A percentile compares a stretch with the other conserved stretches of the same genome.
phyloP scores from a whole-genome alignment of 2,329 filamentous ascomycete species.

The Bipolaris gigantea region DNA sequence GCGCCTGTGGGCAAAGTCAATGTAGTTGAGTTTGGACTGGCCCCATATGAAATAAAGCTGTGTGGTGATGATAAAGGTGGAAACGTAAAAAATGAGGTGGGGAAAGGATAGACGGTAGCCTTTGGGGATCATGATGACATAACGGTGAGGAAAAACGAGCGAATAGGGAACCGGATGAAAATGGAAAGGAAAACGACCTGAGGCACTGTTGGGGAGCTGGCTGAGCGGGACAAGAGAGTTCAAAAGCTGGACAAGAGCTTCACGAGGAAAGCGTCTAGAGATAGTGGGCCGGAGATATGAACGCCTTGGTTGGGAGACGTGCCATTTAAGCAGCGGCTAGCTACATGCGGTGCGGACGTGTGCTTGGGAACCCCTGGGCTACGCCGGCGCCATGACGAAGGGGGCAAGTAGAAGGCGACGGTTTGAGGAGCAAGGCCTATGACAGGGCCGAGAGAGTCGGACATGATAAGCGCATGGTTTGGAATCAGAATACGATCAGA shows the following conservation, averaged over 20 bases:
- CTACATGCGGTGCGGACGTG: slow-evolving; percentile 18
- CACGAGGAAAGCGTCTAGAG: slow-evolving; percentile 14
- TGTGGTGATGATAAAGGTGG: slow-evolving; percentile 33
- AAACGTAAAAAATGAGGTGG: slow-evolving; percentile 35
- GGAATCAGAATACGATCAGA: slow-evolving; percentile 18
- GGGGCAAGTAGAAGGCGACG: slow-evolving; percentile 16
- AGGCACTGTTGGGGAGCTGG: slow-evolving; percentile 4
- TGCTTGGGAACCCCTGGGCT: slow-evolving; percentile 20
- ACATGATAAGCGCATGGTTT: slow-evolving; percentile 22
- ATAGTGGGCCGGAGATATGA: slow-evolving; percentile 17
- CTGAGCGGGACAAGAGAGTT: slow-evolving; percentile 16
- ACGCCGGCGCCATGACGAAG: slow-evolving; percentile 15
- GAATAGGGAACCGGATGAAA: slow-evolving; percentile 9
- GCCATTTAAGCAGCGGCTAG: slow-evolving; percentile 19
- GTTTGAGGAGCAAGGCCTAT: slow-evolving; percentile 12
- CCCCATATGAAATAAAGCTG: slow-evolving; percentile 37
- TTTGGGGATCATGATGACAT: slow-evolving; percentile 40
- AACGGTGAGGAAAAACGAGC: slow-evolving; percentile 20
- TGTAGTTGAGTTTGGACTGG: slow-evolving; percentile 24
- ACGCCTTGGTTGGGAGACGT: slow-evolving; percentile 13
- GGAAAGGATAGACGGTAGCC: slow-evolving; percentile 31
- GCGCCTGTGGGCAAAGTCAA: slow-evolving; percentile 9
- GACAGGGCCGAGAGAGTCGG: slow-evolving; percentile 8
- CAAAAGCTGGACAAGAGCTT: slow-evolving; percentile 25
- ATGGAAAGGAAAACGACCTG: slow-evolving; percentile 6